Evolutionary conservation across 345 rosid genomes (phyloP).

Genomic region (Eucalyptus cloeziana): DNA sequence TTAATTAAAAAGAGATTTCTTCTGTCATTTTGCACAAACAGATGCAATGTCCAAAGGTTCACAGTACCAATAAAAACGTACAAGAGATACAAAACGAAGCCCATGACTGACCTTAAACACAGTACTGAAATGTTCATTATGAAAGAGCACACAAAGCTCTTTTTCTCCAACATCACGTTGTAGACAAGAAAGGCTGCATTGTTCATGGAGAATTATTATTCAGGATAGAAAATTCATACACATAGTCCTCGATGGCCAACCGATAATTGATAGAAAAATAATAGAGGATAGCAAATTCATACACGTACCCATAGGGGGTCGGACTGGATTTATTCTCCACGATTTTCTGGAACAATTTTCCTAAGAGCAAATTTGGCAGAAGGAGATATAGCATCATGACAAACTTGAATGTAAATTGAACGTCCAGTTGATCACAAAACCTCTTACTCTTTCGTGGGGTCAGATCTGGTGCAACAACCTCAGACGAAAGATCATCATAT

Average conservation of each 20-base stretch:
- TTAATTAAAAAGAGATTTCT: neutral
- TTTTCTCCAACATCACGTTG: conserved; percentile 79
- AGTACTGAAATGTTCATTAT: conserved; percentile 90
- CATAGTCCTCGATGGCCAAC: neutral
- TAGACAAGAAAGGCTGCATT: conserved; percentile 66
- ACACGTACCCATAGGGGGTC: conserved; percentile 44
- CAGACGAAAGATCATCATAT: conserved; percentile 69
- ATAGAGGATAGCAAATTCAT: neutral
- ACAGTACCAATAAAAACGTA: neutral
- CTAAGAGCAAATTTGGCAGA: conserved; percentile 25
- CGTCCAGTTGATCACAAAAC: neutral
- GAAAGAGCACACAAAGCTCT: conserved; percentile 86
- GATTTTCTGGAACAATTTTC: conserved; percentile 60
- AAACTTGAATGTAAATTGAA: neutral
- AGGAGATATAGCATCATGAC: neutral
- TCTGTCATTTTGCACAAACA: neutral
- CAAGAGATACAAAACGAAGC: neutral
- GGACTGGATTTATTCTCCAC: conserved; percentile 25
- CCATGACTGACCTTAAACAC: conserved; percentile 82
- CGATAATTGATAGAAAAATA: neutral
- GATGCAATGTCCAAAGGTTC: neutral
- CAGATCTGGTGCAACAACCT: conserved; percentile 72
- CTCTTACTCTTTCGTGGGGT: conserved; percentile 51
- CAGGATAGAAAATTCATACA: neutral
- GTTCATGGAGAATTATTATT: neutral